Conservation (phyloP, 345 rosid genomes). For the Aquilaria sinensis region DNA sequence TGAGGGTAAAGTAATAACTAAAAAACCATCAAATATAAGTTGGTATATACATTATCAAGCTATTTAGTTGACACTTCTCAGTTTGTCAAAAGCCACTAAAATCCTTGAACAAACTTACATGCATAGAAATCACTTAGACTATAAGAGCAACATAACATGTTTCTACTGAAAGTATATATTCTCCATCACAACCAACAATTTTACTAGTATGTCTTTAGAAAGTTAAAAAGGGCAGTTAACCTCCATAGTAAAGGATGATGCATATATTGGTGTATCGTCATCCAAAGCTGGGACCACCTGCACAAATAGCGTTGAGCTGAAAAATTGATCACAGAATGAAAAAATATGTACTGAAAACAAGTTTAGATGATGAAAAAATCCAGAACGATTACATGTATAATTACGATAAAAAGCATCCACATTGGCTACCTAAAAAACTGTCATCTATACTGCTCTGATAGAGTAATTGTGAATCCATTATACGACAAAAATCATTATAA, state of each 20-base stretch:
- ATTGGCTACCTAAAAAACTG: no score
- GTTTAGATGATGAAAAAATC: no score
- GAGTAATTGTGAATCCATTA: no score
- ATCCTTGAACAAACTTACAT: no score
- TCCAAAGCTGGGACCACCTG: constrained; percentile 98
- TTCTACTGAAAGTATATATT: no score
- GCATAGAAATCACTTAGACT: no score
- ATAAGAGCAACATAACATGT: no score
- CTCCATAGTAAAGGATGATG: constrained; percentile 99
- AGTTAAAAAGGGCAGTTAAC: constrained; percentile 23
- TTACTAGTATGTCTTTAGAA: background rate
- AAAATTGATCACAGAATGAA: constrained; percentile 2
- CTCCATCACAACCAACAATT: no score
- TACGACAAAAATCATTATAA: background rate
- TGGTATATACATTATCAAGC: background rate
- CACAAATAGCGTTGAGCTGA: constrained; percentile 16
- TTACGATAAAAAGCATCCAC: no score
- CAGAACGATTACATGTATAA: no score
- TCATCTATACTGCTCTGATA: no score
- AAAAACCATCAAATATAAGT: background rate
- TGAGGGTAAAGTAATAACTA: background rate
- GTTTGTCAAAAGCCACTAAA: background rate
- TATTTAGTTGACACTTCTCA: background rate
- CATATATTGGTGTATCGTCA: constrained; percentile 70
- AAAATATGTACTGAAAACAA: no score